Percentiles rank a stretch among this genome's conserved stretches.
These are phyloP conservation scores for Penicillium rolfsii DNA, from an alignment of 2,329 filamentous ascomycete genomes.

Conservation along the genomic window DNA sequence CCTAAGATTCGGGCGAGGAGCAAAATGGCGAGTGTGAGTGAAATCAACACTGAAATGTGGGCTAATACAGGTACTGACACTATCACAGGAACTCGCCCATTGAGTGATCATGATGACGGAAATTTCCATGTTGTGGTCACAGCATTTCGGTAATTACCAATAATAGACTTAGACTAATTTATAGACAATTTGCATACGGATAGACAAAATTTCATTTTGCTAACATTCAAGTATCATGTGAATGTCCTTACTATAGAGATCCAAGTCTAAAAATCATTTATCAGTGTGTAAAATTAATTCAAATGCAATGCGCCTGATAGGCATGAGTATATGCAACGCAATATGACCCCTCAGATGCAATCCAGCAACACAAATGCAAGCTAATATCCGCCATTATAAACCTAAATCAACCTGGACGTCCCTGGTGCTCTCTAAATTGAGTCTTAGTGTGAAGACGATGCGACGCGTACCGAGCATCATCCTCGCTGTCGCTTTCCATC, in stretches of 20 bases:
- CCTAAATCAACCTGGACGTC: conserved; percentile 13
- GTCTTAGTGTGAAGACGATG: conserved; percentile 16
- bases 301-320: not conserved
- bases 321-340: not conserved
- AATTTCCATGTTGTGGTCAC: not conserved
- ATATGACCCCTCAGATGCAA: conserved; percentile 1
- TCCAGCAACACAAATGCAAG: not conserved
- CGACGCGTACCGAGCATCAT: conserved; percentile 31
- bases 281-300: not conserved
- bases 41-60: too few relatives aligned
- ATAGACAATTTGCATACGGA: conserved; percentile 10
- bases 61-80: conserved; percentile 7
- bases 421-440: conserved; percentile 11
- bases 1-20: conserved; percentile 74
- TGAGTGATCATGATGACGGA: conserved; percentile 5
- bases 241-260: too few relatives aligned
- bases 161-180: conserved; percentile 15
- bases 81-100: conserved; percentile 25
- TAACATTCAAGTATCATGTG: not conserved
- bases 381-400: not conserved
- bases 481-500: conserved; percentile 45
- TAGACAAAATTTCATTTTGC: conserved; percentile 2
- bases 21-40: conserved; percentile 69
- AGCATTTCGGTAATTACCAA: not conserved
- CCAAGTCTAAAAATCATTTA: not conserved